Base-by-base conservation (phyloP, 1,284 basidiomycete species). In the Cryptococcus neoformans region DNA sequence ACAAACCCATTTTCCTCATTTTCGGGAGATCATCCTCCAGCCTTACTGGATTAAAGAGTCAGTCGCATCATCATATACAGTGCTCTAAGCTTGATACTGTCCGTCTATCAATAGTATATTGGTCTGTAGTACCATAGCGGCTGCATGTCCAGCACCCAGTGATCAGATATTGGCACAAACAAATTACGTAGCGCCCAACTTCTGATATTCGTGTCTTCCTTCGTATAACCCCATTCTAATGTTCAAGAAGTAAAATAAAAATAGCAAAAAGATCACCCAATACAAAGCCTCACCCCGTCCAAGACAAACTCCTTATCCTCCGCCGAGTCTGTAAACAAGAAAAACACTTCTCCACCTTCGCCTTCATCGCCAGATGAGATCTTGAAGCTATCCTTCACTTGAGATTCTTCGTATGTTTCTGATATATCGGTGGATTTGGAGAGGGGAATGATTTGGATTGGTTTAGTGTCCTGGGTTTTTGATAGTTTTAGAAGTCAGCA, bases 301-400 rank as follows among this genome's bases (percentile, higher is more conserved):
- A 76, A 55, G 1, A 76, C 64, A 11, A 58, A 60, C 50, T 71
- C 72, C 46, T 70, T 67, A 47, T 75, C 73, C 50, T 72, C 70
- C 6, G 51, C 44, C 14, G 69, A 68, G 44, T 76, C 74, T 1
- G 73, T 67, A 51, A 72, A 76, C 56, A 76, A 60, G 66, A 68
- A 73, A 55, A 66, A 73, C 38, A 69, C 70, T 67, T 74, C 68
- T 4, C 61, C 67, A 34, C 57, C 56, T 8, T 46, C 44, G 4
- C 60, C 64, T 16, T 14, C 14, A 12, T 3, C 6, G 37, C 50
- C 51, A 34, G 63, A 61, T 10, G 60, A 44, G 42, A 76, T 53
- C 57, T 70, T 73, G 64, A 72, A 76, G 51, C 68, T 71, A 5
- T 66, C 72, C 38, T 71, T 67, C 6, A 76, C 72, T 56, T 73